Percentiles rank a stretch among this genome's conserved stretches.
Conservation (phyloP, 768 basidiomycete genomes). For the Leccinum arenicola region DNA sequence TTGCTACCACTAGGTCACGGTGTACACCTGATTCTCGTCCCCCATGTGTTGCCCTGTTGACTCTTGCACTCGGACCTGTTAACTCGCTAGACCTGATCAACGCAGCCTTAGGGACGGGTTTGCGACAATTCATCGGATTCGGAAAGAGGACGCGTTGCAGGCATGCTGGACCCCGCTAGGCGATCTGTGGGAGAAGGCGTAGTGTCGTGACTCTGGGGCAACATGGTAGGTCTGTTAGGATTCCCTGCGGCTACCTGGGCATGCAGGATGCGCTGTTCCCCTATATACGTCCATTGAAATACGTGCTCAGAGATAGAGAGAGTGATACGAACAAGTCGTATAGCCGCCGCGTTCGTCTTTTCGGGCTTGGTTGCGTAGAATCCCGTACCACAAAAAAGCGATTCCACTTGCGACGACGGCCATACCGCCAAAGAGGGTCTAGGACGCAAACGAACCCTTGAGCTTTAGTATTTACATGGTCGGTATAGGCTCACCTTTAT, state of each 20-base stretch:
- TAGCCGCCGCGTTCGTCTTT: slow-evolving; percentile 18
- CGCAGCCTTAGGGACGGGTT: background rate
- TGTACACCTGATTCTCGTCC: background rate
- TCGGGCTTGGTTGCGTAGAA: slow-evolving; percentile 19
- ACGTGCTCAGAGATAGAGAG: background rate
- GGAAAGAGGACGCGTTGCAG: background rate
- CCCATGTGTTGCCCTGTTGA: background rate
- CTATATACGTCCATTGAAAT: background rate
- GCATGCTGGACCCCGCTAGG: background rate
- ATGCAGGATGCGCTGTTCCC: slow-evolving; percentile 29
- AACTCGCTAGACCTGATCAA: background rate
- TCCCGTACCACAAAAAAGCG: slow-evolving; percentile 20
- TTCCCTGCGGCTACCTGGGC: slow-evolving; percentile 18
- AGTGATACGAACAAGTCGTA: slow-evolving; percentile 16
- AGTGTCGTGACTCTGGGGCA: background rate
- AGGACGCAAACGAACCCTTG: background rate
- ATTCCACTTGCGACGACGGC: slow-evolving; percentile 20
- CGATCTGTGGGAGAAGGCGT: background rate
- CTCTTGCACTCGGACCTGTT: background rate
- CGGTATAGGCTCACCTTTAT: slow-evolving; percentile 5
- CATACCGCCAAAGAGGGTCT: slow-evolving; percentile 29
- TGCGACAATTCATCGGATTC: background rate
- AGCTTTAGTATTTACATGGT: background rate
- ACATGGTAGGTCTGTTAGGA: slow-evolving; percentile 15
- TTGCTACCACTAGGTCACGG: background rate